Evolutionary conservation across 2,329 filamentous ascomycete genomes (phyloP), one percentile per base, ranked within the genome.

Genomic region (Paradendryphiella salina): DNA sequence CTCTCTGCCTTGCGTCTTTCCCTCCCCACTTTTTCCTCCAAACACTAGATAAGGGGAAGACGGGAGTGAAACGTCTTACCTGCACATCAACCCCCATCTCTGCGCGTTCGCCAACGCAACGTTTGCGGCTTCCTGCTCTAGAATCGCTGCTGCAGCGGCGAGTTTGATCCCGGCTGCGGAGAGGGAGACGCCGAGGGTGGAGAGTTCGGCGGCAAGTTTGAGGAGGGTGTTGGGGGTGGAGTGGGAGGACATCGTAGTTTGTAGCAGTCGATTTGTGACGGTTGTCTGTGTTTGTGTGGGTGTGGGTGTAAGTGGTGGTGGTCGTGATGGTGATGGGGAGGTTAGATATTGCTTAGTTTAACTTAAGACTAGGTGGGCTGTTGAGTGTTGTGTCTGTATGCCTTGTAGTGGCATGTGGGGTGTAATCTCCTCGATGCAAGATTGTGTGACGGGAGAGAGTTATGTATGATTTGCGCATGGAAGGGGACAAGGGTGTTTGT

Each of bases 81-180:
- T 62, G 59, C 2, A 66, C 59, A 42, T 65, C 61, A 8, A 64
- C 58, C 61, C 60, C 60, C 60, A 65, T 8, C 53, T 48, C 43
- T 56, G 61, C 7, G 64, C 50, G 17, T 58, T 55, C 11, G 60
- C 60, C 10, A 60, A 47, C 1, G 64, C 64, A 6, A 66, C 38
- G 23, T 64, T 64, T 1, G 63, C 64, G 2, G 61, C 60, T 57
- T 66, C 61, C 46, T 64, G 54, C 35, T 64, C 60, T 0, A 67
- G 53, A 3, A 47, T 20, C 9, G 44, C 41, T 10, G 61, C 64
- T 14, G 56, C 56, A 3, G 45, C 31, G 2, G 58, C 53, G 1
- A 67, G 50, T 5, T 60, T 62, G 17, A 42, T 50, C 33, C 58
- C 54, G 6, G 56, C 51, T 5, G 48, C 52, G 10, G 52, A 36